Percentiles rank a stretch among this genome's conserved stretches.
These are phyloP conservation scores for Myxozyma monticola DNA, from an alignment of 805 yeast genomes.

Conservation along the genomic window DNA sequence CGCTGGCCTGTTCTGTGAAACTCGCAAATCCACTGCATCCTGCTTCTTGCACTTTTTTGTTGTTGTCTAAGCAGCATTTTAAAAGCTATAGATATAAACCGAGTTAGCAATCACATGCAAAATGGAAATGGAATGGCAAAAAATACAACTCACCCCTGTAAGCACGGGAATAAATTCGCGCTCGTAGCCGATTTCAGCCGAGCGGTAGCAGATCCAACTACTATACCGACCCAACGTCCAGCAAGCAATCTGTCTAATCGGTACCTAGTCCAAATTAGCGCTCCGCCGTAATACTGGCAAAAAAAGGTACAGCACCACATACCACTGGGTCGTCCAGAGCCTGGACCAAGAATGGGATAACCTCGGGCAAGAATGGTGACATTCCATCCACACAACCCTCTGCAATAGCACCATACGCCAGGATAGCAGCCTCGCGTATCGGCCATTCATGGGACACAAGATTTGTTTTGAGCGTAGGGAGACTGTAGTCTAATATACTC, in stretches of 20 bases:
- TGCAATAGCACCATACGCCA: conserved; percentile 94
- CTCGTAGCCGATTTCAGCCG: conserved; percentile 60
- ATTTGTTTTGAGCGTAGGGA: conserved; percentile 74
- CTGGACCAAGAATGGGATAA: conserved; percentile 83
- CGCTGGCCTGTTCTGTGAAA: conserved; percentile 75
- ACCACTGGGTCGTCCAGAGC: conserved; percentile 58
- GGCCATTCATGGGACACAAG: conserved; percentile 79
- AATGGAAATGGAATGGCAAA: background rate
- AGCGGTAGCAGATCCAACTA: conserved; percentile 75
- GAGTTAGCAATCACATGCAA: background rate
- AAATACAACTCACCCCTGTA: conserved; percentile 51
- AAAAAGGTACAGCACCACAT: background rate
- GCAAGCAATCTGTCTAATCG: conserved; percentile 90
- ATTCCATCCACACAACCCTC: conserved; percentile 77
- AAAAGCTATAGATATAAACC: conserved; percentile 38
- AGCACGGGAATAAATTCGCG: conserved; percentile 74
- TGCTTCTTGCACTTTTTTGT: conserved; percentile 93
- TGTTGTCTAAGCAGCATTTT: conserved; percentile 71
- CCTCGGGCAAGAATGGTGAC: conserved; percentile 67
- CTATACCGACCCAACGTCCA: conserved; percentile 93
- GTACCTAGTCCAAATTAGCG: conserved; percentile 50
- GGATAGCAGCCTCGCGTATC: conserved; percentile 85
- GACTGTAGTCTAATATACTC: conserved; percentile 61
- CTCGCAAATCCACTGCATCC: conserved; percentile 86
- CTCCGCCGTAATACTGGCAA: too few species aligned